These are phyloP conservation scores for Sporothrix dimorphospora DNA, from an alignment of 2,329 filamentous ascomycete genomes.

Conservation along the genomic window DNA sequence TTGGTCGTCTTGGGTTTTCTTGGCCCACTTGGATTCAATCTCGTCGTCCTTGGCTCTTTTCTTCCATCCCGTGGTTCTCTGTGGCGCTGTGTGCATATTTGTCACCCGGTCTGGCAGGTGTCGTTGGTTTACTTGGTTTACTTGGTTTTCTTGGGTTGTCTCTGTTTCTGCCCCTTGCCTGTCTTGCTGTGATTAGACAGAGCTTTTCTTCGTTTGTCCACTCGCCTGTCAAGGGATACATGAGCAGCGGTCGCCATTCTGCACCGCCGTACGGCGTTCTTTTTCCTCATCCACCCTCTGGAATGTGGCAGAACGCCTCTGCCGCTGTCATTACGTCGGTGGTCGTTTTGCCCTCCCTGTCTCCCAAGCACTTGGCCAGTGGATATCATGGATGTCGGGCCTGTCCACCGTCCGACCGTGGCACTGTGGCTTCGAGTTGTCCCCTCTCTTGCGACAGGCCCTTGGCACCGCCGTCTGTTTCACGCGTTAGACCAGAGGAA, in stretches of 20 bases:
- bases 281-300: neutral
- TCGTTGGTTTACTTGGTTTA: neutral
- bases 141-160: neutral
- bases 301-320: slow-evolving; percentile 5
- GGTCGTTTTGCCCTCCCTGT: neutral
- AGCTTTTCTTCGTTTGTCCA: neutral
- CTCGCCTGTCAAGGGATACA: neutral
- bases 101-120: neutral
- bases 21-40: neutral
- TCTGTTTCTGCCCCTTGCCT: neutral
- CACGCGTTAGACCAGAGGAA: slow-evolving; percentile 15
- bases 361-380: too few species aligned
- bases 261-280: too few species aligned
- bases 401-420: neutral
- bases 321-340: slow-evolving; percentile 7
- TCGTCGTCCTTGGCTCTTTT: neutral
- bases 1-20: neutral
- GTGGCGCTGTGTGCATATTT: neutral
- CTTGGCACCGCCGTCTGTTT: slow-evolving; percentile 24
- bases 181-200: neutral
- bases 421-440: neutral
- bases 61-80: neutral
- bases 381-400: neutral
- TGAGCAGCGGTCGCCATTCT: neutral
- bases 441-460: slow-evolving; percentile 10